Conservation (phyloP, 2,329 filamentous ascomycete species). For the Bipolaris oryzae region DNA sequence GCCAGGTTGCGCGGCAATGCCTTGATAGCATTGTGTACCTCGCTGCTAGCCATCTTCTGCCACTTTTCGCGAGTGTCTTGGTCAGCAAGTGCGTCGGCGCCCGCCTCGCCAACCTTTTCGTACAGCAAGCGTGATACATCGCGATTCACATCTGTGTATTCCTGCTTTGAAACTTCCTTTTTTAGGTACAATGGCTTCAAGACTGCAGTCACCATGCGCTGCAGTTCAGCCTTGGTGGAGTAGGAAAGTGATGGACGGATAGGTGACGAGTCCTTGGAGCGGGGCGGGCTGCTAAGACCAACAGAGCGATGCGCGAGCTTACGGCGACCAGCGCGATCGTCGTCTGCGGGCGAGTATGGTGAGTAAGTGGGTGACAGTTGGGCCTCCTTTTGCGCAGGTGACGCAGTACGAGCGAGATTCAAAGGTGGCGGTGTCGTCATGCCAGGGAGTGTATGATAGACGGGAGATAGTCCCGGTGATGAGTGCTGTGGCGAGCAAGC, state of each 20-base stretch:
- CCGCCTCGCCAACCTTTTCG: conserved; percentile 62
- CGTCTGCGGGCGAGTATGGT: conserved; percentile 61
- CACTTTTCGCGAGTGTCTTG: conserved; percentile 70
- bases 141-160: conserved; percentile 92
- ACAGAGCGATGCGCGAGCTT: conserved; percentile 37
- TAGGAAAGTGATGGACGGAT: conserved; percentile 71
- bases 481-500: conserved; percentile 56
- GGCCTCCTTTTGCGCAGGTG: conserved; percentile 55
- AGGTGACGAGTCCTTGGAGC: conserved; percentile 71
- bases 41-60: conserved; percentile 76
- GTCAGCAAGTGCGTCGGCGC: conserved; percentile 61
- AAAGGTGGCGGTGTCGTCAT: conserved; percentile 72
- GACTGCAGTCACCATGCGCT: conserved; percentile 82
- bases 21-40: conserved; percentile 76
- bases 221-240: conserved; percentile 85
- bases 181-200: conserved; percentile 83
- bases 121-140: conserved; percentile 89
- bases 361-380: conserved; percentile 76
- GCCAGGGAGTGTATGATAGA: conserved; percentile 69
- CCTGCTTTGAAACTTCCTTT: conserved; percentile 79
- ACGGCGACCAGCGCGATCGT: conserved; percentile 47
- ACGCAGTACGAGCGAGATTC: conserved; percentile 64
- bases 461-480: conserved; percentile 72
- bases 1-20: conserved; percentile 27
- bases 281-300: conserved; percentile 50